Base-by-base conservation (phyloP, 306 rosid genomes). In the Sindora glabra region DNA sequence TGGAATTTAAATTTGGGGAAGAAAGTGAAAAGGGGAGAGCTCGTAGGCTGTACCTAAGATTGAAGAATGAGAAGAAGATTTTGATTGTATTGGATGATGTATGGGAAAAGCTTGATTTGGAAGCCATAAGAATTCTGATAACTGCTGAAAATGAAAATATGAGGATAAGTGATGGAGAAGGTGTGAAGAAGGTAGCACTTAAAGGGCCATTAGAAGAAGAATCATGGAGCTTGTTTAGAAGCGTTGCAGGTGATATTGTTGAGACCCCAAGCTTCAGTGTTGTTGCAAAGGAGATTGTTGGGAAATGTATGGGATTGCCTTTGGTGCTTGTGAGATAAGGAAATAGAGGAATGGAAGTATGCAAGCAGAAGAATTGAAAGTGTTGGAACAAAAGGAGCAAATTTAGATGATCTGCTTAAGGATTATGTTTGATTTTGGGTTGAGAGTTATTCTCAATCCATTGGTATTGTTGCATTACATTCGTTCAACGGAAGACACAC, bases 21-120 rank as follows among this genome's bases (percentile, higher is more conserved):
- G 40, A 59, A 49, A 59, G 52, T 12, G 40, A 16, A 0, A 0
- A 0, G 8, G 53, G 65, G 17, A 59, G 65, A 59, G 52, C 65
- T 41, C 52, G 65, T 12, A 39, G 65, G 26, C 41, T 59, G 3
- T 25, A 0, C 7, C 8, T 25, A 10, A 59, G 65, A 17, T 36
- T 59, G 41, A 59, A 42, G 52, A 26, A 5, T 17, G 52, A n/a
- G n/a, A n/a, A 27, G 40, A 59, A 15, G 5, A 59, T 17, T n/a
- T 4, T 59, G 29, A 42, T 59, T 12, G 42, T 59, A 8, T 59
- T 59, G 49, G 65, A 59, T 59, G 65, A 19, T 41, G 65, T 42
- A 29, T 41, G 38, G 25, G 13, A 11, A 16, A 59, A 8, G 15
- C 65, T 11, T 41, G 29, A 41, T 11, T 59, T 41, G 39, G 65